Percentiles rank a stretch among this genome's conserved stretches.
These are phyloP conservation scores for Kodamaea kaohsiungensis DNA, from an alignment of 805 yeast genomes.

Conservation along the genomic window DNA sequence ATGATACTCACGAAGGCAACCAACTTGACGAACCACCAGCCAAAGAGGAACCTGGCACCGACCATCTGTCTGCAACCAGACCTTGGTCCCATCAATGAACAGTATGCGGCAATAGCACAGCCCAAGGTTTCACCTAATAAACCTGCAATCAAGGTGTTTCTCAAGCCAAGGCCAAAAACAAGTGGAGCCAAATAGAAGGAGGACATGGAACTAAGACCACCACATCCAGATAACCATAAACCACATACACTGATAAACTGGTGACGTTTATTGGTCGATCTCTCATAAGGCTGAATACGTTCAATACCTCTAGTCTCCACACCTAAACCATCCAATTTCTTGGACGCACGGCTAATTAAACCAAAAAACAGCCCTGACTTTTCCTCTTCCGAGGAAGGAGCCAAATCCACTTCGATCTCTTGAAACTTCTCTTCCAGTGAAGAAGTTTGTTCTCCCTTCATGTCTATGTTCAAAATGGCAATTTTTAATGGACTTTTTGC, in stretches of 20 bases:
- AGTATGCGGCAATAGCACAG: constrained; percentile 76
- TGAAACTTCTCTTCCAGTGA: background rate
- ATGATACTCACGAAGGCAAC: constrained; percentile 70
- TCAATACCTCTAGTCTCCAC: constrained; percentile 83
- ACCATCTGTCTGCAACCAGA: constrained; percentile 92
- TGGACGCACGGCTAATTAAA: constrained; percentile 7
- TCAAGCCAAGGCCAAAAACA: constrained; percentile 66
- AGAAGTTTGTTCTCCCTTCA: background rate
- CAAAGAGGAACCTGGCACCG: constrained; percentile 74
- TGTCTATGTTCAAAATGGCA: background rate
- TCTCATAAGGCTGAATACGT: constrained; percentile 65
- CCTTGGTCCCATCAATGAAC: constrained; percentile 85
- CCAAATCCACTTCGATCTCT: background rate
- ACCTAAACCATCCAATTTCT: constrained; percentile 49
- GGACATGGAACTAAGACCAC: constrained; percentile 89
- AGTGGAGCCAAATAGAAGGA: constrained; percentile 77
- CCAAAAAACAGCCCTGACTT: background rate
- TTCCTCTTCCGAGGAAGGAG: background rate
- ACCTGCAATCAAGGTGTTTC: constrained; percentile 63
- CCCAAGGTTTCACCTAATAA: constrained; percentile 66
- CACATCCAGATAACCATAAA: constrained; percentile 83
- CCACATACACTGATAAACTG: constrained; percentile 55
- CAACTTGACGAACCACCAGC: constrained; percentile 81
- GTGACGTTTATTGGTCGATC: constrained; percentile 41
- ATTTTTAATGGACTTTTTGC: background rate